A percentile compares a stretch with the other conserved stretches of the same genome.
Conservation (phyloP, 2,329 filamentous ascomycete species). For the Colletotrichum sidae region DNA sequence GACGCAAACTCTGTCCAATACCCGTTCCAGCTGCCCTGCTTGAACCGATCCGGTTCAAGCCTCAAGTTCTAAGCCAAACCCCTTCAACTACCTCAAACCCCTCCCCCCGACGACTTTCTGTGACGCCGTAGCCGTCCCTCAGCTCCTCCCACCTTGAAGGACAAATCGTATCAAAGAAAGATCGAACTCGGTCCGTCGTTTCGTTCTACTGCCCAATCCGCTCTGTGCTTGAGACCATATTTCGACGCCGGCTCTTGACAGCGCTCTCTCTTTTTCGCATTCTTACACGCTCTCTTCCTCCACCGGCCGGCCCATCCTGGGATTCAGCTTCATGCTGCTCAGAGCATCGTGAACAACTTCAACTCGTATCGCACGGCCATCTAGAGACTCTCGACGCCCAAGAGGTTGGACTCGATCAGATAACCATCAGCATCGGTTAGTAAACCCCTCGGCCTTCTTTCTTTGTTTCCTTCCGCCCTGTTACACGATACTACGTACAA, state of each 20-base stretch:
- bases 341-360: constrained; percentile 17
- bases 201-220: no score
- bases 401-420: constrained; percentile 5
- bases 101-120: no score
- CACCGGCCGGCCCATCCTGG: constrained; percentile 1
- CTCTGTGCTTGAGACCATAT: no score
- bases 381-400: constrained; percentile 12
- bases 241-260: background rate
- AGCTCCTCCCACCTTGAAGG: no score
- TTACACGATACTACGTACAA: background rate
- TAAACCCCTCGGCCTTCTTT: constrained; percentile 1
- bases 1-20: background rate
- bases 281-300: constrained; percentile 3
- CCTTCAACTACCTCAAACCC: no score
- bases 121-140: no score
- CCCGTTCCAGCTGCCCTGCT: background rate
- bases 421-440: constrained; percentile 22
- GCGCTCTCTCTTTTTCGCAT: background rate
- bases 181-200: no score
- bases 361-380: constrained; percentile 3
- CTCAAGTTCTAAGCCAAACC: no score
- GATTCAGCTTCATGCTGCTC: constrained; percentile 15
- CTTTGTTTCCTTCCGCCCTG: constrained; percentile 4
- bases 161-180: no score
- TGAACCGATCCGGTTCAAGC: background rate